These are phyloP conservation scores for Mycena amicta DNA, from an alignment of 768 basidiomycete species.

Conservation along the genomic window DNA sequence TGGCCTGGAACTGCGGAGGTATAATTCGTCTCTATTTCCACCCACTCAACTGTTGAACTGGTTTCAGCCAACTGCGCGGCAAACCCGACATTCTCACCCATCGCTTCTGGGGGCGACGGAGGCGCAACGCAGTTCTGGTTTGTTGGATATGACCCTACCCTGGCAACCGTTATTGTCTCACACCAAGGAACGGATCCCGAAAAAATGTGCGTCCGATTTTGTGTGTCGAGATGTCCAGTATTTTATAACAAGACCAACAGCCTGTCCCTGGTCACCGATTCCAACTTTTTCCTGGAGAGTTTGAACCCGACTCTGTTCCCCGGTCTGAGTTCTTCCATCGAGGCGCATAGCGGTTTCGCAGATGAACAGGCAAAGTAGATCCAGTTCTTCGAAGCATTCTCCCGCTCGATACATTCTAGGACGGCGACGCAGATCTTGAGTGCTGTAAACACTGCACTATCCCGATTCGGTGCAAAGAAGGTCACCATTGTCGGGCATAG, in stretches of 20 bases:
- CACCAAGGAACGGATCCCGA: conserved; percentile 46
- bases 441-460: conserved; percentile 43
- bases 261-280: conserved; percentile 41
- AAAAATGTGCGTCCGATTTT: conserved; percentile 34
- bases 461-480: conserved; percentile 34
- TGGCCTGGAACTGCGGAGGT: conserved; percentile 53
- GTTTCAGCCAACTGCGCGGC: conserved; percentile 47
- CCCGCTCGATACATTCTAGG: conserved; percentile 25
- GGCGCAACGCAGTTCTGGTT: conserved; percentile 46
- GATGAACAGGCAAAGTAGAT: conserved; percentile 44
- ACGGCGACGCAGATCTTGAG: conserved; percentile 43
- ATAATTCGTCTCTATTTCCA: conserved; percentile 10
- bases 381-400: not conserved
- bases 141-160: conserved; percentile 32
- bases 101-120: conserved; percentile 50
- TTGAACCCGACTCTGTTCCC: conserved; percentile 48
- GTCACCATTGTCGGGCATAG: conserved; percentile 53
- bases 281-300: conserved; percentile 31
- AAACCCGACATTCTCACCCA: conserved; percentile 48
- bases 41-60: not conserved
- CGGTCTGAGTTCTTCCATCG: conserved; percentile 41
- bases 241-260: conserved; percentile 25
- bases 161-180: conserved; percentile 41
- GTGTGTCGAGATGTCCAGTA: not conserved
- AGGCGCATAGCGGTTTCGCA: conserved; percentile 49